These are phyloP conservation scores for Canna indica DNA, from an alignment of 176 grass and related monocot species.

Conservation along the genomic window DNA sequence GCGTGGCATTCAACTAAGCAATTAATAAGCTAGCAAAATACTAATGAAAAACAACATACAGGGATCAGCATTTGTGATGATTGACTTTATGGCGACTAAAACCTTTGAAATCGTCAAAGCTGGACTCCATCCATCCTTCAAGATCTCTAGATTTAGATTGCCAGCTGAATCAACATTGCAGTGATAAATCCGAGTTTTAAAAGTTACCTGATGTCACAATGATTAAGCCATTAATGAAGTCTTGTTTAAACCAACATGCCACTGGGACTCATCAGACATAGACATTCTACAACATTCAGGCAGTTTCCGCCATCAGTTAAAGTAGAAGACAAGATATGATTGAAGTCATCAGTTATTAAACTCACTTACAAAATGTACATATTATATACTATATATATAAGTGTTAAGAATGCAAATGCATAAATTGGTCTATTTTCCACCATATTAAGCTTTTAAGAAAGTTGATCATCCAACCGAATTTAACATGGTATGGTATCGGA, in stretches of 20 bases:
- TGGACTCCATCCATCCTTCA: constrained; percentile 77
- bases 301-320: too few relatives aligned
- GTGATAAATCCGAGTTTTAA: constrained; percentile 90
- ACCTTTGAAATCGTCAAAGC: constrained; percentile 88
- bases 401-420: neutral
- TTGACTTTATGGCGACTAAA: constrained; percentile 54
- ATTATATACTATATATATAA: neutral
- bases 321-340: neutral
- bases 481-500: too few relatives aligned
- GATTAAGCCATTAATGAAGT: neutral
- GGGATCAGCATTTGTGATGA: constrained; percentile 79
- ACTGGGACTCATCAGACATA: too few relatives aligned
- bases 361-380: neutral
- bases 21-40: neutral
- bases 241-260: too few relatives aligned
- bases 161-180: constrained; percentile 58
- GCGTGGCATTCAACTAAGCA: neutral
- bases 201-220: constrained; percentile 43
- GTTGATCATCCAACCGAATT: too few relatives aligned
- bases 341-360: neutral
- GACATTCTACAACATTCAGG: too few relatives aligned
- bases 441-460: too few relatives aligned
- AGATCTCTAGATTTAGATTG: constrained; percentile 52
- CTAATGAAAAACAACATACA: constrained; percentile 35
- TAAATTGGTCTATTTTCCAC: neutral